Evolutionary conservation across 2,329 filamentous ascomycete genomes (phyloP), one percentile per base, ranked within the genome.

Genomic region (Fusarium transvaalense): DNA sequence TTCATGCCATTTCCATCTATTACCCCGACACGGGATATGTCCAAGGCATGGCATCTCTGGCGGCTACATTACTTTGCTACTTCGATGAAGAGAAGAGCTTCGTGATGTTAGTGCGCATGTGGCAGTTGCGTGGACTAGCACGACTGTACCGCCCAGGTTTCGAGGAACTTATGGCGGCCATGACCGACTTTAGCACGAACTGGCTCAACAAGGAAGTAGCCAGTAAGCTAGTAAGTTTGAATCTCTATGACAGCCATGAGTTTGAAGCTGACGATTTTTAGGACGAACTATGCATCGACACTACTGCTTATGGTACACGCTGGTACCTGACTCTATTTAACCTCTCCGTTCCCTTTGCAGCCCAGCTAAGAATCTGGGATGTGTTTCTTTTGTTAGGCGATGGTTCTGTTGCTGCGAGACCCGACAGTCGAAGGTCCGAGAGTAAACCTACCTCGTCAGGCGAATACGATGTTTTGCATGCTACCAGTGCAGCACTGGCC

Each of bases 301-400:
- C 93, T 19, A 97, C 94, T 3, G 91, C 94, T n/a, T 99, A 97
- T 76, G 96, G 94, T 32, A 98, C 95, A 6, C 87, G 94, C 53
- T 99, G 96, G 96, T 99, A 99, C 77, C 85, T 99, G 52, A 99
- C 96, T 3, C 84, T 99, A 10, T 99, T 99, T 85, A 98, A 98
- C 80, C 91, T 98, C 75, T 97, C 93, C 17, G 92, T 99, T 52
- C 96, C 96, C 0, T 99, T 98, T 74, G 87, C 93, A 0, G 94
- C 95, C 5, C 96, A 98, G 79, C 89, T 99, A 35, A 91, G 96
- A 48, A 92, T 99, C 17, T 99, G 96, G 96, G 96, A 99, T 76
- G 92, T 97, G 2, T 98, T 98, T 80, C 93, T 99, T 87, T 88
- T 99, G 15, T 87, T 98, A 14, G 96, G 95, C 6, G 69, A 76